Evolutionary conservation across 2,329 filamentous ascomycete genomes (phyloP), one percentile per base, ranked within the genome.

Genomic region (Tolypocladium nubicola): DNA sequence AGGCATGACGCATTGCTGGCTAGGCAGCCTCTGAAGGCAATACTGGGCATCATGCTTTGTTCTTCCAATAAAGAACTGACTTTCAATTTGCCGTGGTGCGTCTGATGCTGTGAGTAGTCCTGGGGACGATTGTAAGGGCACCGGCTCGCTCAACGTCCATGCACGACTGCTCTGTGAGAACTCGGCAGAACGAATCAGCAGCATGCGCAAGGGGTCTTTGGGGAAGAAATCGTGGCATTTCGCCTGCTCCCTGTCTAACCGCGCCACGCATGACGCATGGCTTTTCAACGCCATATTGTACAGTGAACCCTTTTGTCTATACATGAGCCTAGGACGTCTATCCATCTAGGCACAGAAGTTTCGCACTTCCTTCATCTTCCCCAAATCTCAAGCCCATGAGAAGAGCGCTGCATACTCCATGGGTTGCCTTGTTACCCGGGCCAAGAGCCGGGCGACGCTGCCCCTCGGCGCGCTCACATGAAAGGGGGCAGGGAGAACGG

Each of bases 401-500:
- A n/a, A 3, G 47, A 50, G 47, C 4, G 19, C 19, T 5, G 9
- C 47, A n/a, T n/a, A 19, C 10, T 14, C 10, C 53, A 14, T 9
- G 23, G 45, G 50, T 50, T 33, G 30, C 30, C 30, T n/a, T 1
- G 26, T 13, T 50, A 16, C 30, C 30, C 16, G 1, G 9, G 10
- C 30, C 26, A 21, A n/a, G 30, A 4, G 3, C 26, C 23, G 7
- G 10, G 30, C 1, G 10, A 33, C 45, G 14, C 10, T 33, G 45
- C 14, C n/a, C 14, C 45, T 19, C 45, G 9, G 19, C 16, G 47
- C 47, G 26, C 59, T 67, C 72, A 85, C 75, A 85, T 79, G 73
- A 99, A 97, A 13, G 94, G 94, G 57, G 94, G 94, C 60, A 99
- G 80, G 68, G 86, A 91, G 75, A 97, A 97, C 19, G 92, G 92